A percentile compares a stretch with the other conserved stretches of the same genome.
Evolutionary conservation across 1,284 basidiomycete species (phyloP).

Genomic region (Fistulinella cinereoalba): DNA sequence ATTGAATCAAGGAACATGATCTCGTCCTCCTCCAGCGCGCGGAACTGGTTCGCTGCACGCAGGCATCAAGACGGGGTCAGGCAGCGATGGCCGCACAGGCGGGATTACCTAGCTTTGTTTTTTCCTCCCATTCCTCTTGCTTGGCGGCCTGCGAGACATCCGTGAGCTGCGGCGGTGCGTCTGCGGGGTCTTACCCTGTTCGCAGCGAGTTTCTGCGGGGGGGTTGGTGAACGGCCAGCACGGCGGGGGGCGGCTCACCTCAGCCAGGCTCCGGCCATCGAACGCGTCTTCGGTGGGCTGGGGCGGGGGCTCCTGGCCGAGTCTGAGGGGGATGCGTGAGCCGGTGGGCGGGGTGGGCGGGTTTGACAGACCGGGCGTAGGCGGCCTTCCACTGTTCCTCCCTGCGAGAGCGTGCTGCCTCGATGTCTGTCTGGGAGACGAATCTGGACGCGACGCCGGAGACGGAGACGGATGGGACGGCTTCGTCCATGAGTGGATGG

Average conservation of each 20-base stretch:
- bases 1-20: conserved; percentile 85
- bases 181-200: conserved; percentile 58
- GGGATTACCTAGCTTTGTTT: conserved; percentile 74
- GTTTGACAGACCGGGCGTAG: conserved; percentile 69
- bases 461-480: conserved; percentile 61
- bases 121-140: conserved; percentile 93
- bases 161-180: conserved; percentile 16
- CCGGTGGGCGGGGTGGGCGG: background rate
- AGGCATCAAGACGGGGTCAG: conserved; percentile 8
- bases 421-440: conserved; percentile 76
- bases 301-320: conserved; percentile 86
- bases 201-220: conserved; percentile 70
- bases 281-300: conserved; percentile 72
- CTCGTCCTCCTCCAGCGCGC: conserved; percentile 88
- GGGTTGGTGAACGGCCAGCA: conserved; percentile 30
- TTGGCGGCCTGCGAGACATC: conserved; percentile 64
- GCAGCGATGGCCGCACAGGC: background rate
- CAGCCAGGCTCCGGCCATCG: conserved; percentile 87
- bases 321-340: conserved; percentile 39
- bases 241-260: conserved; percentile 53
- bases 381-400: conserved; percentile 93
- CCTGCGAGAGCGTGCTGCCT: conserved; percentile 69
- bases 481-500: conserved; percentile 43
- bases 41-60: conserved; percentile 79
- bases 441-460: conserved; percentile 74